Evolutionary conservation across 331 rosid genomes (phyloP).

Genomic region (Prunus yedoensis): DNA sequence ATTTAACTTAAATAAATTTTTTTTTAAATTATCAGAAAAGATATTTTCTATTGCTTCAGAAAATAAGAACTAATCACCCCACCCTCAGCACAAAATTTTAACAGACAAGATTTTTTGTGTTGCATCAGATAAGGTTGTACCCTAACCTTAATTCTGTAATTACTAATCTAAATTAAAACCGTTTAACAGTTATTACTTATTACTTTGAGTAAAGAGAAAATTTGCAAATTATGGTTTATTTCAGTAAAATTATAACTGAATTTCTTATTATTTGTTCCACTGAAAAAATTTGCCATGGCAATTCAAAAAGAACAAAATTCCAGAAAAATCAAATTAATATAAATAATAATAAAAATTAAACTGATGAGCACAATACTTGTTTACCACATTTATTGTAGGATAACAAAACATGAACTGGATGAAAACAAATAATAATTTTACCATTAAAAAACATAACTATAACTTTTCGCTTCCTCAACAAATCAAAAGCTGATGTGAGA

Average conservation of each 20-base stretch:
- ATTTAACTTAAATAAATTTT: not conserved
- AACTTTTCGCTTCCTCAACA: not conserved
- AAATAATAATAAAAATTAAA: not conserved
- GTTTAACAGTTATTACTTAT: not conserved
- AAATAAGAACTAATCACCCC: not conserved
- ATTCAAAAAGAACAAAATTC: not conserved
- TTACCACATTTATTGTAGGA: too few species aligned
- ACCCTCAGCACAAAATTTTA: not conserved
- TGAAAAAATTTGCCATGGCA: not conserved
- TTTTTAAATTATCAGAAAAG: not conserved
- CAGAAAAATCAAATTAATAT: not conserved
- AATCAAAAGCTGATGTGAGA: slow-evolving; percentile 20
- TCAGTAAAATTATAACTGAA: not conserved
- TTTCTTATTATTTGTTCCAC: not conserved
- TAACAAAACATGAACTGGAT: not conserved
- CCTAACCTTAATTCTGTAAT: not conserved
- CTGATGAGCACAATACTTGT: not conserved
- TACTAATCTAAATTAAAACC: not conserved
- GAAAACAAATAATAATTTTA: not conserved
- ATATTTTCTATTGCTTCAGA: not conserved
- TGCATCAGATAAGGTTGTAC: not conserved
- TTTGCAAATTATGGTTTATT: not conserved
- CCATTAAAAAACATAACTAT: not conserved
- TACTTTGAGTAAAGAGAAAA: not conserved
- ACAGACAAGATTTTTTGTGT: too few species aligned